Evolutionary conservation across 1,284 basidiomycete genomes (phyloP).

Genomic region (Ceratobasidium sp.): DNA sequence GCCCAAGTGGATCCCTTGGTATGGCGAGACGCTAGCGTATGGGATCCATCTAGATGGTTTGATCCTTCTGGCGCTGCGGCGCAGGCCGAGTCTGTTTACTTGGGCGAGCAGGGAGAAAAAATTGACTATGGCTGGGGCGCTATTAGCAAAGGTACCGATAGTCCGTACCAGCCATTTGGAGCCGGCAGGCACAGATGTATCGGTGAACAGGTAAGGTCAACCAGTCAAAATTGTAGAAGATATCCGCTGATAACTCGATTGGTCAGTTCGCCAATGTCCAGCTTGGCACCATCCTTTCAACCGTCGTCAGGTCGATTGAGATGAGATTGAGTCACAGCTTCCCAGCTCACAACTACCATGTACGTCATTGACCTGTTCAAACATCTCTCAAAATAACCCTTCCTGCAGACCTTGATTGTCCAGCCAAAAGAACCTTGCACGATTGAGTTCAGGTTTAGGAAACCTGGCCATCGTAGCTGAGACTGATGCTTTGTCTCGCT

Average conservation of each 20-base stretch:
- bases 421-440: slow-evolving; percentile 69
- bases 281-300: slow-evolving; percentile 84
- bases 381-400: neutral
- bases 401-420: slow-evolving; percentile 75
- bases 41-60: slow-evolving; percentile 88
- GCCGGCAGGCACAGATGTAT: slow-evolving; percentile 69
- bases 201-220: slow-evolving; percentile 79
- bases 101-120: slow-evolving; percentile 83
- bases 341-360: slow-evolving; percentile 90
- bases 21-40: slow-evolving; percentile 80
- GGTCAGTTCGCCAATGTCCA: slow-evolving; percentile 93
- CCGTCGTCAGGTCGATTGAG: slow-evolving; percentile 81
- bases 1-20: slow-evolving; percentile 87
- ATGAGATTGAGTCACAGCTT: slow-evolving; percentile 75
- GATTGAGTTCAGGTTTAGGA: slow-evolving; percentile 53
- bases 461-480: neutral
- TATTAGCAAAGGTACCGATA: slow-evolving; percentile 92
- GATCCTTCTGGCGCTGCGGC: slow-evolving; percentile 81
- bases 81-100: slow-evolving; percentile 79
- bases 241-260: slow-evolving; percentile 49
- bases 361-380: slow-evolving; percentile 59
- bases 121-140: slow-evolving; percentile 95
- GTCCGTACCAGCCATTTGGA: slow-evolving; percentile 77
- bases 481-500: neutral
- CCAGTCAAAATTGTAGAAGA: neutral